phyloP scores from a whole-genome alignment of 768 basidiomycete genomes.

The Pleurotus djamor region DNA sequence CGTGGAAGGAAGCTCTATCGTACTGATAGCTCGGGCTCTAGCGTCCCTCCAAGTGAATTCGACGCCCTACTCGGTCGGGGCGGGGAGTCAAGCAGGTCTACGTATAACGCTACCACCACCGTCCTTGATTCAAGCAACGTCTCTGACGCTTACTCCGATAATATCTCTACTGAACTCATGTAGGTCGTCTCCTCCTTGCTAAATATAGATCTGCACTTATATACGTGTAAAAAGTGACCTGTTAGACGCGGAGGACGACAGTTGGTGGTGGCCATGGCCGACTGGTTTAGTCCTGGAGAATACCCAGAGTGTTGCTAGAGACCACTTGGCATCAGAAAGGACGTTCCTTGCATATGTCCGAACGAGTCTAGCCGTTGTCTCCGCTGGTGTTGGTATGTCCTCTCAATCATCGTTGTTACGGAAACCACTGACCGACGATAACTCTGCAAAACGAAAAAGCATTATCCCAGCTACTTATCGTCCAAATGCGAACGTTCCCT shows the following conservation, averaged over 20 bases:
- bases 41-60: not conserved
- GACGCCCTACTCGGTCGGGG: not conserved
- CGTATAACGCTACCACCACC: not conserved
- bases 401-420: not conserved
- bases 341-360: slow-evolving; percentile 52
- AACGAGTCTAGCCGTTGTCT: slow-evolving; percentile 43
- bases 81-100: not conserved
- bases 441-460: not conserved
- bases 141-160: not conserved
- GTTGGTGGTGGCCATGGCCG: not conserved
- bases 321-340: slow-evolving; percentile 49
- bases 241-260: not conserved
- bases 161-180: not conserved
- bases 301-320: slow-evolving; percentile 45
- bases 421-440: not conserved
- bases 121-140: not conserved
- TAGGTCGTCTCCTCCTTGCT: not conserved
- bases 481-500: not conserved
- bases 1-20: not conserved
- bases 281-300: slow-evolving; percentile 33
- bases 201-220: too few relatives aligned
- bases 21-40: not conserved
- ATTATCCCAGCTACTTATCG: not conserved
- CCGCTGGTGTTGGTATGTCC: slow-evolving; percentile 7
- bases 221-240: too few relatives aligned